Conservation (phyloP, 108 stramenopile species). For the Seminavis robusta region DNA sequence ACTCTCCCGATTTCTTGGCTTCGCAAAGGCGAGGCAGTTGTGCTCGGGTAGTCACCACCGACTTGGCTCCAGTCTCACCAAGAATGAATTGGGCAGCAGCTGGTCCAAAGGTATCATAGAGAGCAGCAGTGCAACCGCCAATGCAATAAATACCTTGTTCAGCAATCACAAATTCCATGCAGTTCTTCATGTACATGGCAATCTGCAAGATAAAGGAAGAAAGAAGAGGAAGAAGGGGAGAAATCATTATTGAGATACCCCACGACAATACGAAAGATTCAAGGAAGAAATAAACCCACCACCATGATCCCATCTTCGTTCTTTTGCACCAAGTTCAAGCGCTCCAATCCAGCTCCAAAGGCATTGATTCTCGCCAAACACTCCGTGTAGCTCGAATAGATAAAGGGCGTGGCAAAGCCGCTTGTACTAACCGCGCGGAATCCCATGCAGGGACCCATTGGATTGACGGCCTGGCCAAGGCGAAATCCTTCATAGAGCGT, state of each 20-base stretch:
- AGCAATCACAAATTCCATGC: slow-evolving; percentile 91
- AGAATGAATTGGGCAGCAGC: slow-evolving; percentile 87
- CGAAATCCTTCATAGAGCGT: slow-evolving; percentile 83
- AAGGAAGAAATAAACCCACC: slow-evolving; percentile 34
- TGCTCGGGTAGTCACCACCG: slow-evolving; percentile 73
- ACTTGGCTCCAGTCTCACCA: slow-evolving; percentile 70
- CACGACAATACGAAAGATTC: neutral
- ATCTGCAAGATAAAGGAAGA: slow-evolving; percentile 20
- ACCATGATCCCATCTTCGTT: slow-evolving; percentile 68
- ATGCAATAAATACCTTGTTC: slow-evolving; percentile 86
- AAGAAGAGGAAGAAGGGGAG: neutral
- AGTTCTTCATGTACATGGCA: slow-evolving; percentile 92
- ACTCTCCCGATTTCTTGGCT: slow-evolving; percentile 57
- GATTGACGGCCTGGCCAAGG: slow-evolving; percentile 65
- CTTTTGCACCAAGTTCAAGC: slow-evolving; percentile 45
- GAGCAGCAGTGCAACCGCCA: slow-evolving; percentile 84
- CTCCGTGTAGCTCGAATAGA: slow-evolving; percentile 80
- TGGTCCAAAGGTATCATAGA: slow-evolving; percentile 95
- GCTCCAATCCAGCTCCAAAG: slow-evolving; percentile 74
- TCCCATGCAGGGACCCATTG: slow-evolving; percentile 78
- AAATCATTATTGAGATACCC: neutral
- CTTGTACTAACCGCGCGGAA: slow-evolving; percentile 69
- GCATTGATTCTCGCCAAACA: slow-evolving; percentile 68
- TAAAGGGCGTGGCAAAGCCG: slow-evolving; percentile 82
- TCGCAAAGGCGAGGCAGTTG: slow-evolving; percentile 70